Percentiles rank a stretch among this genome's conserved stretches.
Evolutionary conservation across 2,329 filamentous ascomycete species (phyloP).

Genomic region (Fusarium nisikadoi): DNA sequence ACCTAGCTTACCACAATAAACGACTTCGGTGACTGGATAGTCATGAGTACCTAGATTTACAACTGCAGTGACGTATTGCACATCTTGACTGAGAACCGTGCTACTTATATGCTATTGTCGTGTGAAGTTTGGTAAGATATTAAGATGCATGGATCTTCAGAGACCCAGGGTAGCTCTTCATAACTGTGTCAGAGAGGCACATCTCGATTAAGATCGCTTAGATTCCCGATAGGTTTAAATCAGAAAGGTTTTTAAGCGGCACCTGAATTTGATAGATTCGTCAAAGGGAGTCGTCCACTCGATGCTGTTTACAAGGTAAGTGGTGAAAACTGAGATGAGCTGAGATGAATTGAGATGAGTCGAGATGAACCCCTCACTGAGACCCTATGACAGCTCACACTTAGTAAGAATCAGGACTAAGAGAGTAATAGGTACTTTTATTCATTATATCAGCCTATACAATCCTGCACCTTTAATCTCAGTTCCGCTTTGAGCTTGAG

Average conservation of each 20-base stretch:
- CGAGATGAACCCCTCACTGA: not conserved
- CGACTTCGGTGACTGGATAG: not conserved
- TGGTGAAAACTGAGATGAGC: not conserved
- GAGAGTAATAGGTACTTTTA: too few relatives aligned
- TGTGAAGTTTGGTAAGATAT: not conserved
- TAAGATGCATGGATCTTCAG: not conserved
- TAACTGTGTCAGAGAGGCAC: not conserved
- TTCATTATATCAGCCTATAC: not conserved
- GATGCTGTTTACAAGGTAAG: too few relatives aligned
- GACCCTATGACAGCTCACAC: not conserved
- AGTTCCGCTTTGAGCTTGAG: not conserved
- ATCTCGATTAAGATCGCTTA: too few relatives aligned
- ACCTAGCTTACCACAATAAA: not conserved
- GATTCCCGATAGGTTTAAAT: too few relatives aligned
- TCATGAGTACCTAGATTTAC: too few relatives aligned
- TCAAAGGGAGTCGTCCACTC: too few relatives aligned
- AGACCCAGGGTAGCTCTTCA: not conserved
- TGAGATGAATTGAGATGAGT: not conserved
- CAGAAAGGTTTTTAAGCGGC: not conserved
- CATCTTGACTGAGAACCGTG: too few relatives aligned
- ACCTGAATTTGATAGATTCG: not conserved
- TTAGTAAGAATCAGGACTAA: fast-evolving
- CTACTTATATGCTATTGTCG: not conserved
- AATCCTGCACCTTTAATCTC: not conserved
- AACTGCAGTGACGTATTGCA: not conserved